Evolutionary conservation across 177 flowering plant genomes (phyloP), one percentile per base, ranked within the genome.

Genomic region (Vitis hybrid): DNA sequence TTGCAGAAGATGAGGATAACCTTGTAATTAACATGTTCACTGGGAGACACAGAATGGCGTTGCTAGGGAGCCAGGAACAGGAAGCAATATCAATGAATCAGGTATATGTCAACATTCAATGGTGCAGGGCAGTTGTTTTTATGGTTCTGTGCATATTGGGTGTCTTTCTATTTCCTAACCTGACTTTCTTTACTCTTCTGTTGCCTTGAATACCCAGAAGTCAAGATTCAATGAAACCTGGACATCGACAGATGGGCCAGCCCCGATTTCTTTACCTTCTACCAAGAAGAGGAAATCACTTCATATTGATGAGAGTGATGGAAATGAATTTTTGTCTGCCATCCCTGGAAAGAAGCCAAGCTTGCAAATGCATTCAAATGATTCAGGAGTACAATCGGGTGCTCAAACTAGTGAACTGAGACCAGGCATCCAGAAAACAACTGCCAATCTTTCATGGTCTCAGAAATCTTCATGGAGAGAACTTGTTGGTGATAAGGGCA

Each of bases 21-120:
- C 83, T 94, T 34, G 72, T 90, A 17, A 82, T 86, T 51, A 94
- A 92, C 75, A 74, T 88, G 34, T 83, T 78, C 54, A 73, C 69
- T 6, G 74, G 71, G 48, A 72, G 74, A 73, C 73, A 65, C 14
- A 70, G 56, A 61, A 32, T 49, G 54, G 59, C 57, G 64, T 68
- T 66, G 15, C 56, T 59, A 21, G 71, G 60, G 52, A 72, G 49
- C 62, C 64, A 49, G 64, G 70, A 70, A 40, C 60, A 23, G 65
- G 52, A 70, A 66, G 62, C 52, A 67, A 54, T 45, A 62, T 61
- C 68, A 13, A 49, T 19, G 2, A 61, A 78, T 61, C 68, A 76
- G 88, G 87, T 85, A 81, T 32, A 17, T 23, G 10, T 71, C 14
- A 11, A 12, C 51, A 13, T 32, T n/a, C 51, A 12, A 52, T 23